Evolutionary conservation across 371 early-diverging fungal genomes (phyloP).

Genomic region (Entomophthora muscae): DNA sequence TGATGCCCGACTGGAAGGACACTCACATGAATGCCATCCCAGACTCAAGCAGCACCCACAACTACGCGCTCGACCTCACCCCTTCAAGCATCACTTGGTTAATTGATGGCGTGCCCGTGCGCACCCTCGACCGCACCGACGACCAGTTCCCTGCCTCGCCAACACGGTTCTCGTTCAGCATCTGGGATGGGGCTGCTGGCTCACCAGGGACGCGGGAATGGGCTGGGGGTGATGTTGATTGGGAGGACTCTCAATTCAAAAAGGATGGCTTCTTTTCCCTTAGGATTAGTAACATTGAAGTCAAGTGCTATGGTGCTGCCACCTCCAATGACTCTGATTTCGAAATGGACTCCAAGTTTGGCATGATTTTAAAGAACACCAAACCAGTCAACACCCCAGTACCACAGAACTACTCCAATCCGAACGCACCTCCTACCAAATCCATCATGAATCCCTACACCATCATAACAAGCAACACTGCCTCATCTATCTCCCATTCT

Average conservation of each 20-base stretch:
- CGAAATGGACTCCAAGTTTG: not conserved
- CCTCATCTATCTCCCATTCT: no score
- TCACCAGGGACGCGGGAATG: conserved; percentile 35
- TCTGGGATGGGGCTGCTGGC: conserved; percentile 51
- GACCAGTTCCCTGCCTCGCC: conserved; percentile 29
- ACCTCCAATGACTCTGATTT: not conserved
- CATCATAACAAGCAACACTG: no score
- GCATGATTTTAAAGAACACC: not conserved
- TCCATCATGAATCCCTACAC: no score
- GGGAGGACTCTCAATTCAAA: not conserved
- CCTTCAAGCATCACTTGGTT: conserved; percentile 30
- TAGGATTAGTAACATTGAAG: not conserved
- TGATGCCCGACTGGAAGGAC: conserved; percentile 14
- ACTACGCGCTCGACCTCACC: conserved; percentile 32
- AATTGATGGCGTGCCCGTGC: conserved; percentile 27
- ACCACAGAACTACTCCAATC: no score
- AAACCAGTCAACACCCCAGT: not conserved
- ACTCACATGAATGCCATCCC: conserved; percentile 12
- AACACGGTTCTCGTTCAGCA: conserved; percentile 32
- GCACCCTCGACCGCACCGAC: conserved; percentile 19
- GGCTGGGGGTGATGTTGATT: conserved; percentile 44
- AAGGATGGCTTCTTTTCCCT: conserved; percentile 1
- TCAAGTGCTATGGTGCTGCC: not conserved
- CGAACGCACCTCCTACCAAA: no score
- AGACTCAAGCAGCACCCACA: conserved; percentile 13